Base-by-base conservation (phyloP, 1,284 basidiomycete species). In the Ceratobasidium papillatum region DNA sequence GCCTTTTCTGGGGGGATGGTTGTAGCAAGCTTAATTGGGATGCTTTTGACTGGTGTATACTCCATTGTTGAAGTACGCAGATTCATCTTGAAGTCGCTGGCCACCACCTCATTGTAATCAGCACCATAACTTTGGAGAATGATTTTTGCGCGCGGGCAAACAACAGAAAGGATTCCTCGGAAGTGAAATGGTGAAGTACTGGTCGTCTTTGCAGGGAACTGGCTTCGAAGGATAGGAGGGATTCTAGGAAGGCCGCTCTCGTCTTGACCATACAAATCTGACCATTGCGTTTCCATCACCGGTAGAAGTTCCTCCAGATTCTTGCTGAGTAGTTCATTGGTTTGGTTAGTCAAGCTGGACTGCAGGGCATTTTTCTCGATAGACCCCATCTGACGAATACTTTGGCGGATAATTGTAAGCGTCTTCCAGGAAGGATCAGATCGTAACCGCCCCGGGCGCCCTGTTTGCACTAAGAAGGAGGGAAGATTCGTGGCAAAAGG, bases 401-500 rank as follows among this genome's bases (percentile, higher is more conserved):
- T 86, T 77, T 87, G 85, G 12, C 93, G 90, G 43, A 94, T 84
- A 79, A 93, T 89, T 75, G 91, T 89, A 32, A 94, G 81, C 72
- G 94, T 88, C 76, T 89, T 90, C 83, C 93, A 92, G 2, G 84
- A 84, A 1, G 85, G 82, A 77, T 92, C 88, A 30, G 86, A 87
- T 34, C 93, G 90, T 54, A 94, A 79, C 51, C 84, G 80, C 65
- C 89, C 86, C 2, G 92, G 91, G 12, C 85, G 82, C 2, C 92
- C 93, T 65, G 84, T 86, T 80, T 93, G 93, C 34, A 94, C 87
- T 49, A 94, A 85, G 79, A 90, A 93, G 1, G 92, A 93, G 2
- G 92, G 92, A 65, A 92, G 93, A 56, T 89, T 92, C 54, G 90
- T 89, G 27, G 93, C 93, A 45, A 91, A 84, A 27, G 91, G 90